Evolutionary conservation across 2,329 filamentous ascomycete species (phyloP), one percentile per base, ranked within the genome.

Genomic region (Zymoseptoria pseudotritici): DNA sequence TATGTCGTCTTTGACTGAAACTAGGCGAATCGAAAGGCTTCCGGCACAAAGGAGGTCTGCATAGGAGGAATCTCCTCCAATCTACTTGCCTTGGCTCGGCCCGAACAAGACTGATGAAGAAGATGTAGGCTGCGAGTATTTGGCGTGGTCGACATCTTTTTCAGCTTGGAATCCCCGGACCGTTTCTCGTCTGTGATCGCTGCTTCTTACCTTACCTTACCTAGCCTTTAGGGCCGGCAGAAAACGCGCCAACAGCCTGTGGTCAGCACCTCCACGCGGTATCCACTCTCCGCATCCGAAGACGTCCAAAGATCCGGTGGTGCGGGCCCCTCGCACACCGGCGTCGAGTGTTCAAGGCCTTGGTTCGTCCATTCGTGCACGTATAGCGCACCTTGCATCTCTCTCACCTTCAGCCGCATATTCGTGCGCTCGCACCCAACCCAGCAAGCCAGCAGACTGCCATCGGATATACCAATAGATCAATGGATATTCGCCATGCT

Each of bases 401-500:
- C 50, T 31, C 50, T 13, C 20, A 22, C 19, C 26, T 52, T 20
- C 42, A 20, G 19, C n/a, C 50, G 56, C 56, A 7, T 53, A 17
- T 21, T 29, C 29, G 52, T 53, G 52, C 52, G 52, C 29, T 53
- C 52, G 52, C 52, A 57, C 56, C 20, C 20, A 17, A 7, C 53
- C 31, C 11, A 29, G 24, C 55, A 31, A 31, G 36, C 46, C 55
- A 29, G 55, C 21, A 50, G 50, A 57, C 24, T 6, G 55, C 50
- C 36, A 53, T 50, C 29, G 7, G 53, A n/a, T 36, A 29, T 22
- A 46, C 53, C 20, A 36, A 29, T 9, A 53, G 57, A 58, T 58
- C 54, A 60, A 65, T 63, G 59, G 59, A 55, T 59, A 24, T 46
- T 57, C 55, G 61, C 53, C 50, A 63, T 63, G 61, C 57, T 31